Evolutionary conservation across 23 red algal species (phyloP), one percentile per base, ranked within the genome.

Genomic region (Gracilariopsis chorda): DNA sequence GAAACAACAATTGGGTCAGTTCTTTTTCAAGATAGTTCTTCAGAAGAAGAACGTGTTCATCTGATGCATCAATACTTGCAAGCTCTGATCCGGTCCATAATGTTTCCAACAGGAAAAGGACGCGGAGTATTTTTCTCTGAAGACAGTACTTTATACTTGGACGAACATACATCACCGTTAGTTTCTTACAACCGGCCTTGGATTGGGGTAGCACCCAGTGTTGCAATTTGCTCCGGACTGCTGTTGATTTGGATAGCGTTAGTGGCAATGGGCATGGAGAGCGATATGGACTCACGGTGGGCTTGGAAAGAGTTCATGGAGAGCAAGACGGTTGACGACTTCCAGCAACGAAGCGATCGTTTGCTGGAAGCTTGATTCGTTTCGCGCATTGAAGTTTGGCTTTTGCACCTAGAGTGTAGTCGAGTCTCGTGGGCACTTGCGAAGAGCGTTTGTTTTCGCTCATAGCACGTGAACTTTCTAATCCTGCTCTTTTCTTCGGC

Each of bases 261-360:
- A 0, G 40, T 23, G 7, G 1, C 8, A 7, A 4, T 73, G 13
- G 67, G 67, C 17, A 4, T 73, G 3, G 40, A 73, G 17, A 36
- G 40, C 17, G 67, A 21, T 7, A 42, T 73, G 1, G 67, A 73
- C 40, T 3, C 67, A n/a, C 67, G 67, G 28, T 73, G 67, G 67
- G 36, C 67, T 1, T 73, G 67, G 67, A 73, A 73, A 73, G 67
- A 73, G 67, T 73, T 73, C 39, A 45, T 73, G 0, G 67, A 73
- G 8, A 73, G 39, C 7, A 27, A 73, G 39, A 25, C 4, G 0
- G 40, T 73, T 47, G 4, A 23, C 0, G 67, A 73, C 20, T 47
- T 73, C 32, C n/a, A n/a, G 16, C 42, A 46, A 24, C 39, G 67
- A 46, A 28, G 2, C 30, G 67, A 73, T n/a, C n/a, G n/a, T n/a